phyloP scores from a whole-genome alignment of 371 early-diverging fungal species.

The Aphelidium insulamus region DNA sequence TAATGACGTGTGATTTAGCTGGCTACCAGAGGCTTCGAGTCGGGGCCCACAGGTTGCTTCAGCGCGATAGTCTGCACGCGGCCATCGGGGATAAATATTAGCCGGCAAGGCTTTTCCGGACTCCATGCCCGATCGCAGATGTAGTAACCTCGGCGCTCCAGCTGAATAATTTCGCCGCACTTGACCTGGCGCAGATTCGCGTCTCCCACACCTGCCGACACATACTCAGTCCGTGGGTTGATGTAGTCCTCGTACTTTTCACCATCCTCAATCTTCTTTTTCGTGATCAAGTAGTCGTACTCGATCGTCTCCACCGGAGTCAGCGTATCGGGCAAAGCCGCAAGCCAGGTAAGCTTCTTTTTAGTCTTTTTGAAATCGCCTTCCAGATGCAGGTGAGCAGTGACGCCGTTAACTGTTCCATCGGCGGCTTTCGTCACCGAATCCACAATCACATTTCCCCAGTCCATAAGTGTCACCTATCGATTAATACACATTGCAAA shows the following conservation, averaged over 20 bases:
- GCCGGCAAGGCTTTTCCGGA: no score
- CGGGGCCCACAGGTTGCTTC: no score
- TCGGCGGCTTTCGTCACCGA: constrained; percentile 21
- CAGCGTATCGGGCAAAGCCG: constrained; percentile 25
- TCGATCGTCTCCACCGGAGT: constrained; percentile 49
- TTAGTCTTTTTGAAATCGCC: constrained; percentile 97
- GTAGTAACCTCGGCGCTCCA: constrained; percentile 96
- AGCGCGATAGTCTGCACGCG: no score
- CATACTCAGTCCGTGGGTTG: constrained; percentile 76
- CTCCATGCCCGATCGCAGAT: constrained; percentile 66
- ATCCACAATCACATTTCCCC: constrained; percentile 91
- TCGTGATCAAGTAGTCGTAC: constrained; percentile 90
- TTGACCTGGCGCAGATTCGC: constrained; percentile 30
- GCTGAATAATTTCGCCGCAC: constrained; percentile 81
- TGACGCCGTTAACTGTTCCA: constrained; percentile 21
- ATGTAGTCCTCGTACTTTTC: constrained; percentile 68
- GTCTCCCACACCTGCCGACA: constrained; percentile 35
- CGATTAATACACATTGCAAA: constrained; percentile 1
- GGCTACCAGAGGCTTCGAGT: no score
- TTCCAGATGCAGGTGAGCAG: constrained; percentile 54
- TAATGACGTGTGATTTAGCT: no score
- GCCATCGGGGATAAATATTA: no score
- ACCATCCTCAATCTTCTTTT: constrained; percentile 89
- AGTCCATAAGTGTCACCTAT: constrained; percentile 93
- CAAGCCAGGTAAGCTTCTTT: constrained; percentile 98